These are phyloP conservation scores for Penicillium sp. DNA, from an alignment of 2,329 filamentous ascomycete genomes.

Conservation along the genomic window DNA sequence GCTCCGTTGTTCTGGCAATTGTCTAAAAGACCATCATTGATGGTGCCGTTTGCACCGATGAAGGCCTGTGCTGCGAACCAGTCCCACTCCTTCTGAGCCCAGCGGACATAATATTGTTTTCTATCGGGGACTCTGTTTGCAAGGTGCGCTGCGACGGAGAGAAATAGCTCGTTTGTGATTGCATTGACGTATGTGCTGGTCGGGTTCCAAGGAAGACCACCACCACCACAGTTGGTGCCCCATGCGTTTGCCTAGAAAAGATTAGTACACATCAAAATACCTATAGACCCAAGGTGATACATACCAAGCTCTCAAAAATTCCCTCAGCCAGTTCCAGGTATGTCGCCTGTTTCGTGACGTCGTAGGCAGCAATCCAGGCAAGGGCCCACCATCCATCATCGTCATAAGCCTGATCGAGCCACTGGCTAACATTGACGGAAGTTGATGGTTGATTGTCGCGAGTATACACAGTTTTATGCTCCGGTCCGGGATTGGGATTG, in stretches of 20 bases:
- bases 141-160: constrained; percentile 56
- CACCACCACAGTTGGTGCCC: constrained; percentile 47
- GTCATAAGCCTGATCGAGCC: constrained; percentile 46
- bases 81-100: constrained; percentile 50
- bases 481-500: constrained; percentile 22
- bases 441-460: constrained; percentile 7
- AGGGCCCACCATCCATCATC: constrained; percentile 57
- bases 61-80: constrained; percentile 54
- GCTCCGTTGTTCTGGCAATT: constrained; percentile 53
- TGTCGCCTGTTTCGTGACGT: constrained; percentile 46
- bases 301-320: constrained; percentile 51
- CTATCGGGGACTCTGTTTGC: constrained; percentile 48
- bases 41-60: constrained; percentile 48
- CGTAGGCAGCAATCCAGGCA: constrained; percentile 57
- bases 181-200: constrained; percentile 51
- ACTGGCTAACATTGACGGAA: constrained; percentile 25
- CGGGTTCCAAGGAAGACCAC: constrained; percentile 52
- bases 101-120: constrained; percentile 44
- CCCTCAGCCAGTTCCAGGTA: constrained; percentile 51
- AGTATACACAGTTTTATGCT: constrained; percentile 13
- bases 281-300: background rate
- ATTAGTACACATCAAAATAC: background rate
- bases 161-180: constrained; percentile 59
- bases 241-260: constrained; percentile 37
- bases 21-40: constrained; percentile 55